Base-by-base conservation (phyloP, 371 early-diverging fungal genomes). In the Capillidium rhysosporum region DNA sequence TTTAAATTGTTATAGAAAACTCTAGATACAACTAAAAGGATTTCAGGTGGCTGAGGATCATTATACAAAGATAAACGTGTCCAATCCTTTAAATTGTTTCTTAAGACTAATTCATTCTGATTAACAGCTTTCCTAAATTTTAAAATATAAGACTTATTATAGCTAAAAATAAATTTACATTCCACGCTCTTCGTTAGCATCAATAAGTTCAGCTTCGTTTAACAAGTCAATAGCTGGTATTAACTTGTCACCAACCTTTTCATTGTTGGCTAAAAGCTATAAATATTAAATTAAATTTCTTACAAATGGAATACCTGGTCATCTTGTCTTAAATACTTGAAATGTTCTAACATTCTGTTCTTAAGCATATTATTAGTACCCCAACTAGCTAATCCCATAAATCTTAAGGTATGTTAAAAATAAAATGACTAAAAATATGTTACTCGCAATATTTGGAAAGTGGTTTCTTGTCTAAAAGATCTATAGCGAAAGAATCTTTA, bases 121-220 rank as follows among this genome's bases (percentile, higher is more conserved):
- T 29, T 29, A 14, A 47, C 5, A 26, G 48, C 25, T 14, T 29
- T 14, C 48, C 48, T 47, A 23, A 29, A 8, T 25, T 4, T 34
- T 28, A 26, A 53, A 30, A 24, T 43, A 38, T 18, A 9, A 16
- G 40, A 48, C 34, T 3, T 30, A 0, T 24, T 39, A 31, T 34
- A 46, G n/a, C 12, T 7, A 34, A 34, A 34, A 26, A 26, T 8
- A 18, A 18, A 57, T 65, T 63, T 61, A 69, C 79, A 79, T 76
- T 45, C 79, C 79, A 52, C 79, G 75, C 52, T 79, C 79, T 52
- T 76, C 77, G 23, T 65, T 67, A 16, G 76, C 79, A 23, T 65
- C 46, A 20, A 72, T 70, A 26, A 79, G 51, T 46, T 75, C 73
- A 10, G 59, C 23, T 2, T 58, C 39, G 5, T 58, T 61, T 26